Evolutionary conservation across 2,329 filamentous ascomycete species (phyloP).

Genomic region (Kalaharituber pfeilii): DNA sequence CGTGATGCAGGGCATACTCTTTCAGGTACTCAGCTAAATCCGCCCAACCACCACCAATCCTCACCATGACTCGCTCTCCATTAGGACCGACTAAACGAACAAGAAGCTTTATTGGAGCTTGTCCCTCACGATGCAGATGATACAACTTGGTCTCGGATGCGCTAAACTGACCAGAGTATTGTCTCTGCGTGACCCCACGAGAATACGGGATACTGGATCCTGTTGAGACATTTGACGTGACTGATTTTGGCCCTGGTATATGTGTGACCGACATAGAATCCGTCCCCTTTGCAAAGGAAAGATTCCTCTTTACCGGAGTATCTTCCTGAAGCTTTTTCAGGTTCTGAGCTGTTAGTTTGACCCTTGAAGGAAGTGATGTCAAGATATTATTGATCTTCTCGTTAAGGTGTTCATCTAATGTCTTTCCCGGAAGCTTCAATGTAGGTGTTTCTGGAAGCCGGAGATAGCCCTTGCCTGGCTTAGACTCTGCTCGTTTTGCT

Average conservation of each 20-base stretch:
- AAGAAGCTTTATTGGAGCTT: conserved; percentile 83
- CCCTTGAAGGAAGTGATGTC: conserved; percentile 17
- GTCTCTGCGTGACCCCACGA: conserved; percentile 13
- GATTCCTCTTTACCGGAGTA: conserved; percentile 8
- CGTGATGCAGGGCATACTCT: conserved; percentile 84
- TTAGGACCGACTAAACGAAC: conserved; percentile 80
- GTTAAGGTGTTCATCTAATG: conserved; percentile 10
- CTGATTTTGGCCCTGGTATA: conserved; percentile 16
- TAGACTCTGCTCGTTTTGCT: neutral
- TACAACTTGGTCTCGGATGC: conserved; percentile 76
- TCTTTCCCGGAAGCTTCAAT: neutral
- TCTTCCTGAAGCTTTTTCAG: conserved; percentile 15
- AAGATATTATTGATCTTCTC: conserved; percentile 21
- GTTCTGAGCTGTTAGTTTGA: conserved; percentile 18
- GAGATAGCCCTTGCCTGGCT: no score
- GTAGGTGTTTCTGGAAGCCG: neutral
- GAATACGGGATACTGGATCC: conserved; percentile 10
- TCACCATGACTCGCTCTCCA: conserved; percentile 90
- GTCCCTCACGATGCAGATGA: conserved; percentile 69
- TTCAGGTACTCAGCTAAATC: conserved; percentile 88
- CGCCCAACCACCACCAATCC: conserved; percentile 95
- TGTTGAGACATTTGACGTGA: conserved; percentile 4
- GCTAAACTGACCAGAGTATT: conserved; percentile 27
- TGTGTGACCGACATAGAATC: conserved; percentile 7
- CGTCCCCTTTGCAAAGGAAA: conserved; percentile 5